Percentiles rank a stretch among this genome's conserved stretches.
Evolutionary conservation across 2,329 filamentous ascomycete species (phyloP).

Genomic region (Hawksworthiomyces lignivorus): DNA sequence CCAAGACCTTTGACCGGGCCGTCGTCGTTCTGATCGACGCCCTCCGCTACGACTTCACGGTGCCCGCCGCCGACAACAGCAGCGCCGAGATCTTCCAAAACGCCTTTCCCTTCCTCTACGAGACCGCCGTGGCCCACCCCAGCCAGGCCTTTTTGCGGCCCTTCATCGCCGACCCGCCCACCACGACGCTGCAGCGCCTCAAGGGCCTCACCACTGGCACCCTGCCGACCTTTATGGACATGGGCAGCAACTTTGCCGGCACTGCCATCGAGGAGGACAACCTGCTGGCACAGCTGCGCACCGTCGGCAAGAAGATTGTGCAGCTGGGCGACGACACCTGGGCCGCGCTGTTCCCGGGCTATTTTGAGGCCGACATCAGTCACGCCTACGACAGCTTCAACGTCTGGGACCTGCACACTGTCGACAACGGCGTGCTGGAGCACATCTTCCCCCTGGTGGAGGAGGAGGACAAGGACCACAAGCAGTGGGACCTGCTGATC

Average conservation of each 20-base stretch:
- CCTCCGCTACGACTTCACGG: constrained; percentile 91
- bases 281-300: constrained; percentile 56
- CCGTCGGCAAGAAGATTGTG: constrained; percentile 66
- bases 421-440: constrained; percentile 89
- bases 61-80: constrained; percentile 56
- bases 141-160: constrained; percentile 82
- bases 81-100: constrained; percentile 61
- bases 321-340: constrained; percentile 98
- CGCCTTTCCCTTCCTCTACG: constrained; percentile 77
- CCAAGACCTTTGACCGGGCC: constrained; percentile 85
- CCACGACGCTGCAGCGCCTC: constrained; percentile 81
- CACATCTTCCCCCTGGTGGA: constrained; percentile 80
- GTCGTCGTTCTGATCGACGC: constrained; percentile 89
- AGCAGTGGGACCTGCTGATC: constrained; percentile 87
- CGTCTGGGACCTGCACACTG: constrained; percentile 94
- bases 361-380: constrained; percentile 82
- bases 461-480: constrained; percentile 36
- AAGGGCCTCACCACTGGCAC: constrained; percentile 95
- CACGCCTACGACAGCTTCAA: constrained; percentile 94
- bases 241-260: constrained; percentile 90
- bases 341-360: constrained; percentile 86
- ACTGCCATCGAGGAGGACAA: constrained; percentile 93
- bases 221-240: constrained; percentile 86
- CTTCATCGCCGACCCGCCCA: constrained; percentile 95
- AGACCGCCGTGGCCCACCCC: constrained; percentile 66